Base-by-base conservation (phyloP, 768 basidiomycete genomes). In the Lentinula lateritia region DNA sequence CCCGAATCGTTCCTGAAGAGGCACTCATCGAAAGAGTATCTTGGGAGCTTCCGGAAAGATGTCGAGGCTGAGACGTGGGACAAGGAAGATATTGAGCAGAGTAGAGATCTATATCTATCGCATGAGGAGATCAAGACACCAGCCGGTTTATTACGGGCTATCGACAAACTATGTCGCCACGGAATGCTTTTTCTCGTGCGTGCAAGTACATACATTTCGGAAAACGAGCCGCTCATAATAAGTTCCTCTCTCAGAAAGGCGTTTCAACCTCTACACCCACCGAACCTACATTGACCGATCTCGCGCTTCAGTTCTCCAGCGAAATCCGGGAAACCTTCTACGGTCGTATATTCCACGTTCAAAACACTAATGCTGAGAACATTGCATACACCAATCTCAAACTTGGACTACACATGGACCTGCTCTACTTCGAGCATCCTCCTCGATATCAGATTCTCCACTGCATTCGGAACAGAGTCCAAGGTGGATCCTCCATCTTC, bases 321-420 rank as follows among this genome's bases (percentile, higher is more conserved):
- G 83, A 92, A 64, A 78, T 98, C 32, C 78, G 93, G 32, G 76
- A 81, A 50, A 98, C 95, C 8, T 95, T 98, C 71, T 99, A 99
- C 66, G 96, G 96, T 0, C 77, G 81, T 50, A 69, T 89, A 1
- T 98, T 94, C 93, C 86, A 97, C 71, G 95, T 98, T 32, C 84
- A 85, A 74, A 92, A 87, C 63, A 75, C 72, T 45, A 79, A 92
- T 60, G 90, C 90, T 68, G 83, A 79, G 65, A 99, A 99, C 71
- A 93, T 99, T 60, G 96, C 96, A 3, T 98, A 97, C 71, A 99
- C 96, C 12, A 87, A 94, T 71, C 79, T 97, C 28, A 82, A 92
- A 66, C 79, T 99, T 8, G 95, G 89, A 0, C 70, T 95, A 20
- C 95, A 98, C 68, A 92, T 93, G 90, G 96, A 98, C 75, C 76